Conservation (phyloP, 1,284 basidiomycete genomes). For the Leccinum huronense region DNA sequence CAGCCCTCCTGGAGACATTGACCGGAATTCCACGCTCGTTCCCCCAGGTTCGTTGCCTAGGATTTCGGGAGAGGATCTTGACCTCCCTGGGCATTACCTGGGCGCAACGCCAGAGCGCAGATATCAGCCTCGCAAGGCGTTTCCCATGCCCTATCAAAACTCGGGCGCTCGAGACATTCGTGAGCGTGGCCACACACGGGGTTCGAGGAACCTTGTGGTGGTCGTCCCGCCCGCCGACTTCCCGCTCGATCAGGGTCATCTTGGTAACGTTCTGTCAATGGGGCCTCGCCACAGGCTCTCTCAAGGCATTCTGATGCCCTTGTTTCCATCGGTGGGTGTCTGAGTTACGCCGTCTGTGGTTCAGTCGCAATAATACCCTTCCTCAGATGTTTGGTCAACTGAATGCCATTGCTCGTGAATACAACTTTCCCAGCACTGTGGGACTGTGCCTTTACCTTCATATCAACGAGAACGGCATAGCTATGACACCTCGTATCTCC, state of each 20-base stretch:
- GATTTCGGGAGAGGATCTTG: constrained; percentile 24
- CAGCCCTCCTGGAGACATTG: constrained; percentile 54
- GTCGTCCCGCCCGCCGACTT: constrained; percentile 65
- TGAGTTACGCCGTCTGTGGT: not conserved
- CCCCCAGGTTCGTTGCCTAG: constrained; percentile 22
- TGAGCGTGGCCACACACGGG: constrained; percentile 46
- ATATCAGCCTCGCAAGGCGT: constrained; percentile 44
- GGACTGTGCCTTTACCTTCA: constrained; percentile 74
- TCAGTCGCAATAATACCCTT: not conserved
- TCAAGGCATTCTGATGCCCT: constrained; percentile 70
- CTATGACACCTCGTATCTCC: constrained; percentile 65
- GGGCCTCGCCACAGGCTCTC: constrained; percentile 60
- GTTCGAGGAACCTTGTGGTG: constrained; percentile 60
- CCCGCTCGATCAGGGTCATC: constrained; percentile 56
- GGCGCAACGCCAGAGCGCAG: constrained; percentile 30
- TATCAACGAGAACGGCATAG: constrained; percentile 52
- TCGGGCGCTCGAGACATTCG: constrained; percentile 40
- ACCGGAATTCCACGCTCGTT: constrained; percentile 38
- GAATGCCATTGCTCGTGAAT: constrained; percentile 74
- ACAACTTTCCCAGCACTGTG: constrained; percentile 70
- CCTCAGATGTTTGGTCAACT: constrained; percentile 70
- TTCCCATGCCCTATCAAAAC: constrained; percentile 58
- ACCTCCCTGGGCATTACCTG: constrained; percentile 20
- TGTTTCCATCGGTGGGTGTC: constrained; percentile 66
- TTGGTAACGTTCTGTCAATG: constrained; percentile 58